Conservation (phyloP, 768 basidiomycete genomes). For the Trametes sanguinea region DNA sequence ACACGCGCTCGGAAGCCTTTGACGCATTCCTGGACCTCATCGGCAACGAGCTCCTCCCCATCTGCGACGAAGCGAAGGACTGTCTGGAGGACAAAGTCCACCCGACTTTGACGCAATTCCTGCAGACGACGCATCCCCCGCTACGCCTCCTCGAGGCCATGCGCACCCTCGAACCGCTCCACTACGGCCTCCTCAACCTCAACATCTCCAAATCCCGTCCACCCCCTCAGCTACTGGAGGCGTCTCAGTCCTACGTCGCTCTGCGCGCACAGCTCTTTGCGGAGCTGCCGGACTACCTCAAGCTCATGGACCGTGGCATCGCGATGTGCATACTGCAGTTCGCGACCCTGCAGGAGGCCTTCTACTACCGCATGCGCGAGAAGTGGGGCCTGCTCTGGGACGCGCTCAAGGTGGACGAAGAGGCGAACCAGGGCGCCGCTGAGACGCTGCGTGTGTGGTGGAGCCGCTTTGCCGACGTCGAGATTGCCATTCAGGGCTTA, state of each 20-base stretch:
- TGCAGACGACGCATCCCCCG: slow-evolving; percentile 62
- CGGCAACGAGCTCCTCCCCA: slow-evolving; percentile 33
- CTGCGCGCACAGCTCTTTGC: slow-evolving; percentile 69
- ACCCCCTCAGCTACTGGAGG: slow-evolving; percentile 64
- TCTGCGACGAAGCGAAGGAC: slow-evolving; percentile 39
- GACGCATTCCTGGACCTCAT: slow-evolving; percentile 45
- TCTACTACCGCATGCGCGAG: slow-evolving; percentile 61
- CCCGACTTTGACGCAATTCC: slow-evolving; percentile 56
- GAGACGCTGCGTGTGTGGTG: slow-evolving; percentile 78
- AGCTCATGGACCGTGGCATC: slow-evolving; percentile 61
- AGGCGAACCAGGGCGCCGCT: slow-evolving; percentile 56
- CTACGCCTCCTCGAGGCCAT: slow-evolving; percentile 69
- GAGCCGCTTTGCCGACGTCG: slow-evolving; percentile 67
- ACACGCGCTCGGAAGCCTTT: slow-evolving; percentile 56
- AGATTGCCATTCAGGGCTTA: slow-evolving; percentile 45
- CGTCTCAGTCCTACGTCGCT: slow-evolving; percentile 76
- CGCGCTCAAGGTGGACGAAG: slow-evolving; percentile 42
- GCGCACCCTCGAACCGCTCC: slow-evolving; percentile 70
- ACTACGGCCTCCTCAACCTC: slow-evolving; percentile 68
- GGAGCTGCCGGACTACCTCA: slow-evolving; percentile 69
- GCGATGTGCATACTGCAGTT: slow-evolving; percentile 52
- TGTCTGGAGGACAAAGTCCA: slow-evolving; percentile 59
- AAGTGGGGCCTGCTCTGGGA: slow-evolving; percentile 87
- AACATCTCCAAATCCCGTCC: slow-evolving; percentile 67
- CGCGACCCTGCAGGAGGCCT: slow-evolving; percentile 56